These are phyloP conservation scores for Paracoccidioides brasiliensis DNA, from an alignment of 2,329 filamentous ascomycete species.

Conservation along the genomic window DNA sequence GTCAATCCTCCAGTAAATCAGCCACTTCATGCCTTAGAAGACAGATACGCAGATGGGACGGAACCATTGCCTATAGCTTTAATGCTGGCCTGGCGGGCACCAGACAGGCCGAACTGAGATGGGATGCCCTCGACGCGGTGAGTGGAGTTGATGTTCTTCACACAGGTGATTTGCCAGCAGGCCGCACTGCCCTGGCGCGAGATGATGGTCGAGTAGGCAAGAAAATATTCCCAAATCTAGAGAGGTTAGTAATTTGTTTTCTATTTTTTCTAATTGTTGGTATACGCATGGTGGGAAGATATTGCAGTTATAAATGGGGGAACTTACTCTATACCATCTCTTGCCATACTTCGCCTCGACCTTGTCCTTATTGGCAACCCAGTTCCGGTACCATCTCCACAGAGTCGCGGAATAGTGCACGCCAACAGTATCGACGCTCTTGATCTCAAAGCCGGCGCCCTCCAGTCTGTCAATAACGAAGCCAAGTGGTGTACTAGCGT, in stretches of 20 bases:
- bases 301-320: no score
- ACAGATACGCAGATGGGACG: slow-evolving; percentile 5
- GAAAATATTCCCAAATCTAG: slow-evolving; percentile 84
- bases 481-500: slow-evolving; percentile 84
- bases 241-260: neutral
- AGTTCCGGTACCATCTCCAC: slow-evolving; percentile 98
- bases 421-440: slow-evolving; percentile 82
- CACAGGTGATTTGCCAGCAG: slow-evolving; percentile 73
- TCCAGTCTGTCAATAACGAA: slow-evolving; percentile 78
- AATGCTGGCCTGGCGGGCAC: slow-evolving; percentile 44
- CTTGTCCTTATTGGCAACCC: slow-evolving; percentile 87
- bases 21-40: neutral
- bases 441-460: slow-evolving; percentile 78
- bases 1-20: neutral
- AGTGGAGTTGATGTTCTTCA: slow-evolving; percentile 82
- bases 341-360: slow-evolving; percentile 90
- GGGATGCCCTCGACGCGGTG: slow-evolving; percentile 65
- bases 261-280: no score
- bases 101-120: slow-evolving; percentile 55
- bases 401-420: slow-evolving; percentile 95
- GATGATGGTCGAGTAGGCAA: slow-evolving; percentile 71
- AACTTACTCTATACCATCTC: slow-evolving; percentile 81
- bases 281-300: no score
- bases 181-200: slow-evolving; percentile 73
- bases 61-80: slow-evolving; percentile 22